Conservation (phyloP, 495 filamentous ascomycete species). For the Copromyces sp. region DNA sequence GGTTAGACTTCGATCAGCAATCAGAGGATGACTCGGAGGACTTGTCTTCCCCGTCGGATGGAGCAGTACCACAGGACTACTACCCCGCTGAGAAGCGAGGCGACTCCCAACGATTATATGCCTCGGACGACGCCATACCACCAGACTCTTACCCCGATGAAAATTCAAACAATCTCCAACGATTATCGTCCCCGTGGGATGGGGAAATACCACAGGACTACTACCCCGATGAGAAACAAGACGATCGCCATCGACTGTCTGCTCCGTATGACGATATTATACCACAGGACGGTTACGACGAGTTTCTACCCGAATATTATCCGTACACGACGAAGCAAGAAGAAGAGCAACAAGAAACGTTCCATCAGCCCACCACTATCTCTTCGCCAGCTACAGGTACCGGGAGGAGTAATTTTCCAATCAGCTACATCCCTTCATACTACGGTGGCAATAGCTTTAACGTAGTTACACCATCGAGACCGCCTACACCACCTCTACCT, state of each 20-base stretch:
- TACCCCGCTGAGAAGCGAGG: too few relatives aligned
- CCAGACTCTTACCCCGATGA: too few relatives aligned
- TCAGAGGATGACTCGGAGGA: not conserved
- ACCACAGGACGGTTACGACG: not conserved
- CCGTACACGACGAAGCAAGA: not conserved
- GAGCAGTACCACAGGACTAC: too few relatives aligned
- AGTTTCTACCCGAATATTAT: not conserved
- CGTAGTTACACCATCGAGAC: not conserved
- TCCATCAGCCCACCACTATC: not conserved
- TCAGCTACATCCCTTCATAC: not conserved
- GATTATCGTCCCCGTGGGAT: too few relatives aligned
- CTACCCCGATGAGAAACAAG: not conserved
- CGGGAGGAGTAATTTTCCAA: not conserved
- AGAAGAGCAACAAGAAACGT: not conserved
- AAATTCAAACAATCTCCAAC: too few relatives aligned
- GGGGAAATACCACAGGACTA: not conserved
- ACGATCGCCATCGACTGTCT: too few relatives aligned
- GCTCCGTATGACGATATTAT: too few relatives aligned
- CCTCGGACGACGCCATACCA: too few relatives aligned
- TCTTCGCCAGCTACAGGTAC: not conserved
- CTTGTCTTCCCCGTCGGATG: not conserved
- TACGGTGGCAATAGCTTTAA: not conserved
- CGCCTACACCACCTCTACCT: not conserved
- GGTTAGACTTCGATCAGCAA: not conserved
- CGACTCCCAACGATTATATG: too few relatives aligned